Evolutionary conservation across 306 rosid genomes (phyloP).

Genomic region (Rosa lucieae): DNA sequence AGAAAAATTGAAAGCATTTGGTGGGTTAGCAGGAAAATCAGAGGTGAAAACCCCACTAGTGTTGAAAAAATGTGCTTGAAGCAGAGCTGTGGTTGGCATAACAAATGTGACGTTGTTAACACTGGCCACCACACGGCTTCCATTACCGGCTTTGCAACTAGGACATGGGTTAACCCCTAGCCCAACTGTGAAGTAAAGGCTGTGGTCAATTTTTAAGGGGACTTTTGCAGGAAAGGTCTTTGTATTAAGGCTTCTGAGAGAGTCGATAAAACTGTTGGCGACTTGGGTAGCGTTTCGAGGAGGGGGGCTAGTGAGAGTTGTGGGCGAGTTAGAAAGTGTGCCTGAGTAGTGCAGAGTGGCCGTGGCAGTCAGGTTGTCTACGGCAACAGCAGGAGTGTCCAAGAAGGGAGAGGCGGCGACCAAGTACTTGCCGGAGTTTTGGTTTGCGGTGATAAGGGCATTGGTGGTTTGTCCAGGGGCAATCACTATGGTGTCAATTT

Average conservation of each 20-base stretch:
- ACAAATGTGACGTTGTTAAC: constrained; percentile 77
- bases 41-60: constrained; percentile 63
- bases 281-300: constrained; percentile 71
- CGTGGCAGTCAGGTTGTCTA: constrained; percentile 65
- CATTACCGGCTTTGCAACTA: constrained; percentile 66
- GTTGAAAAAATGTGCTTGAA: constrained; percentile 77
- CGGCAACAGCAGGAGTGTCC: constrained; percentile 57
- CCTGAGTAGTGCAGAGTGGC: constrained; percentile 66
- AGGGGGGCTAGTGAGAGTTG: constrained; percentile 58
- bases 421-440: constrained; percentile 64
- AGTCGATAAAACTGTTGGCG: constrained; percentile 46
- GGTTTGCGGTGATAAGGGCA: constrained; percentile 53
- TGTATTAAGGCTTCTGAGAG: constrained; percentile 72
- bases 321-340: constrained; percentile 45
- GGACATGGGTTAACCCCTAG: constrained; percentile 72
- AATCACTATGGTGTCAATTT: constrained; percentile 60
- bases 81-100: constrained; percentile 72
- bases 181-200: constrained; percentile 60
- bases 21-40: constrained; percentile 70
- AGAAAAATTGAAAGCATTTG: constrained; percentile 52
- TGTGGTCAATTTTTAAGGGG: constrained; percentile 58
- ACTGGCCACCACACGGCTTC: constrained; percentile 70
- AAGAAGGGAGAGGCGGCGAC: constrained; percentile 72
- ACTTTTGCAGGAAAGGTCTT: constrained; percentile 64
- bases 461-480: constrained; percentile 97